These are phyloP conservation scores for Solanum hybrid DNA, from an alignment of 305 asterid species.

Conservation along the genomic window DNA sequence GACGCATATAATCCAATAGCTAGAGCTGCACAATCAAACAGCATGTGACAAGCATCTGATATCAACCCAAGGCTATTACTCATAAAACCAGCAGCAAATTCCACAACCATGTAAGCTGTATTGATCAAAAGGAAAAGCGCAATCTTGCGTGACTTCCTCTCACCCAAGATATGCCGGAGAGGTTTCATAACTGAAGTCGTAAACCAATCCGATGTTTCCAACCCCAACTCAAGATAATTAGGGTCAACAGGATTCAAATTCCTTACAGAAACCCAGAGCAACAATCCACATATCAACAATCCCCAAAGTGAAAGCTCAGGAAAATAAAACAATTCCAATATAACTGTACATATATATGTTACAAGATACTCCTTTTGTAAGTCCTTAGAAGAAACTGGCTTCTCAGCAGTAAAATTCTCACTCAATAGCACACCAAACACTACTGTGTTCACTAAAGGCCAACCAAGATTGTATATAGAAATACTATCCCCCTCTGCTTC, in stretches of 20 bases:
- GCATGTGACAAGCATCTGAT: slow-evolving; percentile 96
- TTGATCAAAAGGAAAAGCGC: slow-evolving; percentile 81
- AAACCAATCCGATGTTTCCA: slow-evolving; percentile 48
- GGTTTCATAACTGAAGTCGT: slow-evolving; percentile 57
- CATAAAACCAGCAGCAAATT: slow-evolving; percentile 84
- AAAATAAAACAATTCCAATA: slow-evolving; percentile 69
- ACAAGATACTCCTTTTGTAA: slow-evolving; percentile 62
- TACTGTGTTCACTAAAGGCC: slow-evolving; percentile 87
- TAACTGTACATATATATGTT: slow-evolving; percentile 64
- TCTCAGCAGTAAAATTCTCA: slow-evolving; percentile 69
- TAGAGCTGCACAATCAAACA: slow-evolving; percentile 96
- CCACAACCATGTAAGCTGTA: slow-evolving; percentile 92
- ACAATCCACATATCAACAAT: slow-evolving; percentile 65
- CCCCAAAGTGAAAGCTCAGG: slow-evolving; percentile 94
- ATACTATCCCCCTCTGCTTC: slow-evolving; percentile 76
- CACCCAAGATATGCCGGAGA: slow-evolving; percentile 70
- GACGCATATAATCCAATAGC: slow-evolving; percentile 94
- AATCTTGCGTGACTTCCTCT: slow-evolving; percentile 78
- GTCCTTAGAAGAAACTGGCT: slow-evolving; percentile 43
- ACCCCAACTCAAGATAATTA: slow-evolving; percentile 57
- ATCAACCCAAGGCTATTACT: slow-evolving; percentile 96
- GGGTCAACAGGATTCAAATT: slow-evolving; percentile 42
- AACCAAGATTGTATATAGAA: slow-evolving; percentile 45
- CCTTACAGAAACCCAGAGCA: slow-evolving; percentile 67
- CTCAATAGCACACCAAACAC: slow-evolving; percentile 89